Percentiles rank a stretch among this genome's conserved stretches.
phyloP scores from a whole-genome alignment of 2,329 filamentous ascomycete genomes.

The Sarocladium kiliense region DNA sequence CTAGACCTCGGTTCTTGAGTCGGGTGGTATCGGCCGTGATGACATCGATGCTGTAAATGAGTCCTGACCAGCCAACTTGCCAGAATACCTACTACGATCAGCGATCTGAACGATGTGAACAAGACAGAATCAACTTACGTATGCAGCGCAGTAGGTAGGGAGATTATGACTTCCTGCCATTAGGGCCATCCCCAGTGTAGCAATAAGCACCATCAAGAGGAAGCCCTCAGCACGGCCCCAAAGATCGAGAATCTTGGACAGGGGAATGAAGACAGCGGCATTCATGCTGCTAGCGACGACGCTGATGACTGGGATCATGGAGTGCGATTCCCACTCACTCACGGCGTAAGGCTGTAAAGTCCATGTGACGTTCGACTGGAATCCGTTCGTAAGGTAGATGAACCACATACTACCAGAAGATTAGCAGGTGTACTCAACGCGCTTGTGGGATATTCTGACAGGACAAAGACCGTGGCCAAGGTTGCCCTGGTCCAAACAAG shows the following conservation, averaged over 20 bases:
- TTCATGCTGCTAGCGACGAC: conserved; percentile 34
- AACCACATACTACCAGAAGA: conserved; percentile 32
- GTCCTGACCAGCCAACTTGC: conserved; percentile 47
- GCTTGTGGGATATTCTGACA: background rate
- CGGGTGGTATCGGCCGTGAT: conserved; percentile 55
- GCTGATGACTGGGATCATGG: conserved; percentile 36
- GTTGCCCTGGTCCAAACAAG: conserved; percentile 32
- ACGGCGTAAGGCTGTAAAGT: conserved; percentile 28
- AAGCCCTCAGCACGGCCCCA: conserved; percentile 31
- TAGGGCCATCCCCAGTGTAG: conserved; percentile 42
- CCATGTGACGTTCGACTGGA: conserved; percentile 31
- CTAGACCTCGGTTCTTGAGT: conserved; percentile 23
- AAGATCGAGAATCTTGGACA: conserved; percentile 30
- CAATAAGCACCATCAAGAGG: conserved; percentile 22
- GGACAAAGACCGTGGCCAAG: conserved; percentile 17
- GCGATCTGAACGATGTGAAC: background rate
- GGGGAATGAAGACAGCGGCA: conserved; percentile 20
- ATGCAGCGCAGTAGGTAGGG: conserved; percentile 25
- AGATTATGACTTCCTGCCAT: conserved; percentile 48
- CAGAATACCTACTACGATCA: conserved; percentile 43
- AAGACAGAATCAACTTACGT: conserved; percentile 16
- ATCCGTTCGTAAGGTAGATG: conserved; percentile 36
- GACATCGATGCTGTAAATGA: conserved; percentile 54
- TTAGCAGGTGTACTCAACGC: background rate
- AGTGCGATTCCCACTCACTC: conserved; percentile 26